Percentiles rank a stretch among this genome's conserved stretches.
Conservation (phyloP, 176 grass and related monocot species). For the Musa itinerans region DNA sequence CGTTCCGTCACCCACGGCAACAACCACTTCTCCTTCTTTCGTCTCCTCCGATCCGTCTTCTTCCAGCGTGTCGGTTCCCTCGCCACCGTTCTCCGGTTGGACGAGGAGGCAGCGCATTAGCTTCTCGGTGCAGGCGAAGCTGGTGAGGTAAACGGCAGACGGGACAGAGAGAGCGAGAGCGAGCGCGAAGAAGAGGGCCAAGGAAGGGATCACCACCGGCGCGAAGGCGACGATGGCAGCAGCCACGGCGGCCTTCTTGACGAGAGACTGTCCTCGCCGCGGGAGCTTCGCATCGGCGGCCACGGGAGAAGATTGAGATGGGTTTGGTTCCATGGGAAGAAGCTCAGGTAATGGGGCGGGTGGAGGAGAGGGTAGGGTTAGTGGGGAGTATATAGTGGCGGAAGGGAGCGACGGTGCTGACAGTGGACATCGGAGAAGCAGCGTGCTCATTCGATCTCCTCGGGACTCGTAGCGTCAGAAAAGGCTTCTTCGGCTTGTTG, state of each 20-base stretch:
- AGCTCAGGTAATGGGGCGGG: too few relatives aligned
- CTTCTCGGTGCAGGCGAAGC: constrained; percentile 21
- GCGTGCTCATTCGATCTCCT: too few relatives aligned
- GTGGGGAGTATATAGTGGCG: too few relatives aligned
- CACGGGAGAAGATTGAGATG: too few relatives aligned
- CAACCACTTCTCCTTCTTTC: neutral
- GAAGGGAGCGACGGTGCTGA: too few relatives aligned
- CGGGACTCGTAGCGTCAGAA: too few relatives aligned
- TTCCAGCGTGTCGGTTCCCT: neutral
- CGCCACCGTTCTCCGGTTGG: neutral
- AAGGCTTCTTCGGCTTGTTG: too few relatives aligned
- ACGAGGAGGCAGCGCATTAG: constrained; percentile 17
- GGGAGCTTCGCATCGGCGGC: neutral
- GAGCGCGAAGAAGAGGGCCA: constrained; percentile 14
- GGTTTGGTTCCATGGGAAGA: too few relatives aligned
- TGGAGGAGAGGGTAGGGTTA: too few relatives aligned
- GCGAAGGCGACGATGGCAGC: constrained; percentile 9
- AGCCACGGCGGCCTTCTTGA: constrained; percentile 22
- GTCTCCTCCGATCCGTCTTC: neutral
- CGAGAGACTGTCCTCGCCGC: constrained; percentile 22
- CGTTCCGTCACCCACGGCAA: neutral
- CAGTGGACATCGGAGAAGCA: too few relatives aligned
- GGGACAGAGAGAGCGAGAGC: constrained; percentile 25
- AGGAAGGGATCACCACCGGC: constrained; percentile 23
- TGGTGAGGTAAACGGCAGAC: constrained; percentile 25